Percentiles rank a stretch among this genome's conserved stretches.
Conservation (phyloP, 768 basidiomycete species). For the Candolleomyces eurysporus region DNA sequence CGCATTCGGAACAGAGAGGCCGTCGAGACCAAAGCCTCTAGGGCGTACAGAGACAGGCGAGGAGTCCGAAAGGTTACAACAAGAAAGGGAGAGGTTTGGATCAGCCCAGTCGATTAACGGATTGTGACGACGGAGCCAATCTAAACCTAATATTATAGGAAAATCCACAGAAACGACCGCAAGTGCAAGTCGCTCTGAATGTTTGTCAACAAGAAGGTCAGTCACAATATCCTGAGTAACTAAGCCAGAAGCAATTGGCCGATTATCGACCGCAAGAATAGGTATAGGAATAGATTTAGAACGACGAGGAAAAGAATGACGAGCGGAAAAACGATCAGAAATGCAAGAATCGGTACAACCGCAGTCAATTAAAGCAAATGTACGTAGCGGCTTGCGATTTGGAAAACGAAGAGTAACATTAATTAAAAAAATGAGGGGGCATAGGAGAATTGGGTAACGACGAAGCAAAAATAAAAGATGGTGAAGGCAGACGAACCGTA, state of each 20-base stretch:
- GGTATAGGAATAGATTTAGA: slow-evolving; percentile 30
- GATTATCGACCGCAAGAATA: slow-evolving; percentile 34
- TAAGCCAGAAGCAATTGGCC: slow-evolving; percentile 37
- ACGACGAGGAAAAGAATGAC: slow-evolving; percentile 30
- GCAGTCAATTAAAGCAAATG: slow-evolving; percentile 35
- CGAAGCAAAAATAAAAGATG: slow-evolving; percentile 19
- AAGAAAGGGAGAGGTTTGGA: no score
- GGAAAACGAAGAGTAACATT: slow-evolving; percentile 28
- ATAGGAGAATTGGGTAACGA: slow-evolving; percentile 7
- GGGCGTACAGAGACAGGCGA: slow-evolving; percentile 6
- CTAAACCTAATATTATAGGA: slow-evolving; percentile 34
- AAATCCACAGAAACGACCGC: slow-evolving; percentile 30
- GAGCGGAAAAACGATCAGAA: slow-evolving; percentile 29
- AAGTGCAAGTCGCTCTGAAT: slow-evolving; percentile 27
- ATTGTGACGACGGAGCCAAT: slow-evolving; percentile 36
- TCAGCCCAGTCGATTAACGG: slow-evolving; percentile 36
- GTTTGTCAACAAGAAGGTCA: slow-evolving; percentile 22
- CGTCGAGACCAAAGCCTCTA: slow-evolving; percentile 24
- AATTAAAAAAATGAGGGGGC: slow-evolving; percentile 27
- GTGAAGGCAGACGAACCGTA: not conserved
- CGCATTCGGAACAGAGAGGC: slow-evolving; percentile 5
- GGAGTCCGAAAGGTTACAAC: no score
- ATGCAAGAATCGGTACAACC: slow-evolving; percentile 36
- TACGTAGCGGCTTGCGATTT: slow-evolving; percentile 26
- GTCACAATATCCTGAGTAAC: slow-evolving; percentile 36